Evolutionary conservation across 106 monocot genomes (phyloP).

Genomic region (Dioscorea zingiberensis): DNA sequence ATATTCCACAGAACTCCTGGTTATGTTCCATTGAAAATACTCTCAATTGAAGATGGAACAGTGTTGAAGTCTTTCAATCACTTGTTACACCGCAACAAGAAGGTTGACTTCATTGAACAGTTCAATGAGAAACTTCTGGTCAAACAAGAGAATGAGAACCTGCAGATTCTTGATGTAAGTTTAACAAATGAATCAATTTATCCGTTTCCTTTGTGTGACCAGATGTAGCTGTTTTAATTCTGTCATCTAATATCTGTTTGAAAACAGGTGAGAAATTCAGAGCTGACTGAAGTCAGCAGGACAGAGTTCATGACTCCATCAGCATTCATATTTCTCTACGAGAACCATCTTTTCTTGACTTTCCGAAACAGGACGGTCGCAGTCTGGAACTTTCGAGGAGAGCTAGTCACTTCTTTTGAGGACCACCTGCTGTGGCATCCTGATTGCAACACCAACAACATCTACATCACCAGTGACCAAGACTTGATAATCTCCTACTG

Average conservation of each 20-base stretch:
- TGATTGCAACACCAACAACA: constrained; percentile 89
- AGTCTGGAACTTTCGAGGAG: constrained; percentile 44
- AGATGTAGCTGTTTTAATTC: neutral
- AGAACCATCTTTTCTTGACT: constrained; percentile 46
- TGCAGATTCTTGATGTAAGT: constrained; percentile 73
- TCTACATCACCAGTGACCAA: constrained; percentile 88
- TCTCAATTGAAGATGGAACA: constrained; percentile 75
- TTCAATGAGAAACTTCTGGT: constrained; percentile 81
- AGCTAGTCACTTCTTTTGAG: constrained; percentile 48
- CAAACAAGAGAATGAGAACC: constrained; percentile 81
- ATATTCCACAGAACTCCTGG: constrained; percentile 47
- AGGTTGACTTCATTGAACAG: constrained; percentile 72
- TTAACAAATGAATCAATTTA: neutral
- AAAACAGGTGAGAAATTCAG: constrained; percentile 37
- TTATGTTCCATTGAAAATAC: constrained; percentile 55
- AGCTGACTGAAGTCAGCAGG: constrained; percentile 32
- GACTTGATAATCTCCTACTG: constrained; percentile 94
- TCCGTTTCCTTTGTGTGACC: neutral
- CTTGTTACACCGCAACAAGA: constrained; percentile 56
- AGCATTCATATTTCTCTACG: constrained; percentile 48
- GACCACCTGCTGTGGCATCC: constrained; percentile 82
- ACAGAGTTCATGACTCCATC: constrained; percentile 49
- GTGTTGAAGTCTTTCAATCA: constrained; percentile 62
- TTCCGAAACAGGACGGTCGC: constrained; percentile 40
- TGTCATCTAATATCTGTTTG: neutral